Evolutionary conservation across 2,329 filamentous ascomycete species (phyloP).

Genomic region (Tetracladium maxilliforme): DNA sequence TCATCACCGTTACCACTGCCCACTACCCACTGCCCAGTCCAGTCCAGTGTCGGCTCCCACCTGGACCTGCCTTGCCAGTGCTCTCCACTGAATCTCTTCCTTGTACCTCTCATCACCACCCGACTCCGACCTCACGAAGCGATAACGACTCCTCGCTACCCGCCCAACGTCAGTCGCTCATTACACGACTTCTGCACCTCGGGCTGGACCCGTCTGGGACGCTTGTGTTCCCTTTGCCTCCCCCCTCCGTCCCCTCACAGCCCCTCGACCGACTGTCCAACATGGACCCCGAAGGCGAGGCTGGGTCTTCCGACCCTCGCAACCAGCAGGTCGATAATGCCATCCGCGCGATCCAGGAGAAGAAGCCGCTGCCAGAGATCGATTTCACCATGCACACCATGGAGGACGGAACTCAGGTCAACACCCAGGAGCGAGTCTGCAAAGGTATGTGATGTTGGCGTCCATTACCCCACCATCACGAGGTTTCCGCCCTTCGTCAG

Average conservation of each 20-base stretch:
- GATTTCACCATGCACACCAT: slow-evolving; percentile 97
- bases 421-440: slow-evolving; percentile 88
- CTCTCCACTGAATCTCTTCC: too few relatives aligned
- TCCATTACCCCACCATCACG: neutral
- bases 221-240: too few relatives aligned
- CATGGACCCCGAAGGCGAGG: slow-evolving; percentile 7
- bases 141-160: too few relatives aligned
- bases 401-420: slow-evolving; percentile 94
- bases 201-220: slow-evolving; percentile 1
- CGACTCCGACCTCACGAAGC: too few relatives aligned
- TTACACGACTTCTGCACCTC: too few relatives aligned
- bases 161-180: too few relatives aligned
- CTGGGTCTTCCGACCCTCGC: slow-evolving; percentile 2
- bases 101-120: too few relatives aligned
- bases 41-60: too few relatives aligned
- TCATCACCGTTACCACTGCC: too few relatives aligned
- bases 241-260: slow-evolving; percentile 1
- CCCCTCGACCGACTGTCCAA: too few relatives aligned
- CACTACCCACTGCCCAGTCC: too few relatives aligned
- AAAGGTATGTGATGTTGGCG: slow-evolving; percentile 57
- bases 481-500: slow-evolving; percentile 1
- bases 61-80: too few relatives aligned
- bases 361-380: slow-evolving; percentile 93
- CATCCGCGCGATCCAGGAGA: slow-evolving; percentile 81
- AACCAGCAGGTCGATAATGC: slow-evolving; percentile 65